These are phyloP conservation scores for Pinus tabuliformis DNA, from an alignment of 75 land plant species.

Conservation along the genomic window DNA sequence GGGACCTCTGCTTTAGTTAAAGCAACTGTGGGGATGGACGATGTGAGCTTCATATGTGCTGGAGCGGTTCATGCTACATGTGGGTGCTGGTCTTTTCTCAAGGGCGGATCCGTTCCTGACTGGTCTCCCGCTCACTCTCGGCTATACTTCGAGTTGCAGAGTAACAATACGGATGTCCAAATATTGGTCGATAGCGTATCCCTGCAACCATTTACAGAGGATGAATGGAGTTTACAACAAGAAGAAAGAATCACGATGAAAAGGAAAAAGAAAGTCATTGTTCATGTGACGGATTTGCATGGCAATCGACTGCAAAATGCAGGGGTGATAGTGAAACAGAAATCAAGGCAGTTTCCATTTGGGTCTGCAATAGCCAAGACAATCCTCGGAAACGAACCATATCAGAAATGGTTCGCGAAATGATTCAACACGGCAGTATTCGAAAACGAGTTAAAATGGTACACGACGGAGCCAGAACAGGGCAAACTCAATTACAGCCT, in stretches of 20 bases:
- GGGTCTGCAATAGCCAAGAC: conserved; percentile 49
- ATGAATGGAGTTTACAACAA: conserved; percentile 69
- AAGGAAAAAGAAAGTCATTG: conserved; percentile 30
- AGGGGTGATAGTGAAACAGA: conserved; percentile 18
- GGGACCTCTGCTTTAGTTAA: conserved; percentile 35
- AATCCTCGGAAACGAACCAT: conserved; percentile 37
- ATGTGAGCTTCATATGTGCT: conserved; percentile 20
- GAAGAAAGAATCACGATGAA: conserved; percentile 9
- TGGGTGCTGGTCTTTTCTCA: conserved; percentile 89
- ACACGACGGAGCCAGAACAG: conserved; percentile 40
- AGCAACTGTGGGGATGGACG: conserved; percentile 47
- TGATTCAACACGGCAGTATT: conserved; percentile 53
- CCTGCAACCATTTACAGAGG: conserved; percentile 65
- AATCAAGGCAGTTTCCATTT: conserved; percentile 40
- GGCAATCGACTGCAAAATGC: conserved; percentile 25
- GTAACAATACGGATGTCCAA: conserved; percentile 10
- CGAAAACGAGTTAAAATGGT: conserved; percentile 83
- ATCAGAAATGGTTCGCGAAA: conserved; percentile 61
- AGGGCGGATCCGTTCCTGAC: conserved; percentile 66
- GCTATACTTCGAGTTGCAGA: conserved; percentile 54
- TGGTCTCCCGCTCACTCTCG: conserved; percentile 23
- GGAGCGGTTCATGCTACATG: conserved; percentile 50
- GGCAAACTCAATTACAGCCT: conserved; percentile 52
- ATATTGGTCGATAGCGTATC: conserved; percentile 52
- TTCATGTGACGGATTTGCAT: conserved; percentile 33